A percentile compares a stretch with the other conserved stretches of the same genome.
These are phyloP conservation scores for Lasiosphaeriaceae sp. DNA, from an alignment of 495 filamentous ascomycete species.

Conservation along the genomic window DNA sequence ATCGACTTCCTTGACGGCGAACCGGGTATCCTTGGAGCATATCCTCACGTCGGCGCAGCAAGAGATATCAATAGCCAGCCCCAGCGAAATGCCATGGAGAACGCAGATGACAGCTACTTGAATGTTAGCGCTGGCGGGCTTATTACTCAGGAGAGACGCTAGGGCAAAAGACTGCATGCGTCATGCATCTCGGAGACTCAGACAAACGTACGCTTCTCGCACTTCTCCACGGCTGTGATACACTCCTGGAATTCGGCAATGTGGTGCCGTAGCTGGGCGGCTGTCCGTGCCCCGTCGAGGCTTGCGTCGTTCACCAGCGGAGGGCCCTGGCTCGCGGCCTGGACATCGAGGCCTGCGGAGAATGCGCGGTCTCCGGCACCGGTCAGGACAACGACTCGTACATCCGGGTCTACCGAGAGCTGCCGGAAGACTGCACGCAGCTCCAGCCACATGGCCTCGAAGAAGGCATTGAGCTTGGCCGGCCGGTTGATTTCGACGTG, in stretches of 20 bases:
- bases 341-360: conserved; percentile 78
- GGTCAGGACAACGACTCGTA: conserved; percentile 77
- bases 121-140: not conserved
- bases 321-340: conserved; percentile 50
- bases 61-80: conserved; percentile 80
- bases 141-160: not conserved
- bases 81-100: conserved; percentile 76
- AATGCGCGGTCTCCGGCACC: conserved; percentile 82
- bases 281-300: conserved; percentile 63
- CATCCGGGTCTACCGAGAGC: conserved; percentile 66
- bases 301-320: conserved; percentile 27
- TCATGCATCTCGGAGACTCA: not conserved
- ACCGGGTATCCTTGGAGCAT: conserved; percentile 56
- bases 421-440: conserved; percentile 65
- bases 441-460: conserved; percentile 88
- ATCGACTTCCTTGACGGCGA: conserved; percentile 91
- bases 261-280: conserved; percentile 58
- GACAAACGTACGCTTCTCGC: conserved; percentile 69
- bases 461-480: conserved; percentile 86
- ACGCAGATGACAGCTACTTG: conserved; percentile 70
- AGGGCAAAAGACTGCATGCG: not conserved
- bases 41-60: conserved; percentile 78
- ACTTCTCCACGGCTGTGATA: conserved; percentile 71
- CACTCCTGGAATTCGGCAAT: conserved; percentile 75
- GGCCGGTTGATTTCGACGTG: conserved; percentile 94